Evolutionary conservation across 257 asterid genomes (phyloP).

Genomic region (Primulina huaijiensis): DNA sequence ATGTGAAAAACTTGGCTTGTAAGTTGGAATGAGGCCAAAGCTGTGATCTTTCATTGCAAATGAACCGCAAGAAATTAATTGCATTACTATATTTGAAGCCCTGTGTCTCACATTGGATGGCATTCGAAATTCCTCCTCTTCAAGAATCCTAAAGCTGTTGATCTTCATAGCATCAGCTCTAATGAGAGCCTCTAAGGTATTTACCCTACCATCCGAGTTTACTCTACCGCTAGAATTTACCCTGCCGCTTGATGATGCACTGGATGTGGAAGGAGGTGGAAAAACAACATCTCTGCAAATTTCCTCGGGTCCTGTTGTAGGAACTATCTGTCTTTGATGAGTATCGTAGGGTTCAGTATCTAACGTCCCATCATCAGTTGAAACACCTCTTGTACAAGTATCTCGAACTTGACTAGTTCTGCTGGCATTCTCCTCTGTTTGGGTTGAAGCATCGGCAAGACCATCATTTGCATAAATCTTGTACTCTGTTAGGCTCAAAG

Average conservation of each 20-base stretch:
- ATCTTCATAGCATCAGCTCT: slow-evolving; percentile 77
- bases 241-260: slow-evolving; percentile 59
- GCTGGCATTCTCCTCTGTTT: slow-evolving; percentile 68
- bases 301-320: slow-evolving; percentile 45
- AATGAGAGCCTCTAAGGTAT: slow-evolving; percentile 86
- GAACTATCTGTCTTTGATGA: slow-evolving; percentile 32
- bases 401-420: slow-evolving; percentile 27
- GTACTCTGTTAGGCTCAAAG: slow-evolving; percentile 71
- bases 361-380: slow-evolving; percentile 59
- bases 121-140: slow-evolving; percentile 56
- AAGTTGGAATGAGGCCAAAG: slow-evolving; percentile 75
- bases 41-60: slow-evolving; percentile 81
- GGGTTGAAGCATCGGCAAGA: slow-evolving; percentile 90
- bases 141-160: slow-evolving; percentile 71
- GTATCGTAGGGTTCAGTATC: slow-evolving; percentile 36
- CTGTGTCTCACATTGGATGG: slow-evolving; percentile 56
- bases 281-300: slow-evolving; percentile 50
- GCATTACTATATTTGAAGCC: slow-evolving; percentile 88
- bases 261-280: slow-evolving; percentile 70
- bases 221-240: neutral
- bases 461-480: slow-evolving; percentile 71
- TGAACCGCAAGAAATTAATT: slow-evolving; percentile 88
- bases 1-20: slow-evolving; percentile 73
- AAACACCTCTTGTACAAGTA: slow-evolving; percentile 69
- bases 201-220: slow-evolving; percentile 37